A percentile compares a stretch with the other conserved stretches of the same genome.
phyloP scores from a whole-genome alignment of 768 basidiomycete genomes.

The Leccinum sublutescens region DNA sequence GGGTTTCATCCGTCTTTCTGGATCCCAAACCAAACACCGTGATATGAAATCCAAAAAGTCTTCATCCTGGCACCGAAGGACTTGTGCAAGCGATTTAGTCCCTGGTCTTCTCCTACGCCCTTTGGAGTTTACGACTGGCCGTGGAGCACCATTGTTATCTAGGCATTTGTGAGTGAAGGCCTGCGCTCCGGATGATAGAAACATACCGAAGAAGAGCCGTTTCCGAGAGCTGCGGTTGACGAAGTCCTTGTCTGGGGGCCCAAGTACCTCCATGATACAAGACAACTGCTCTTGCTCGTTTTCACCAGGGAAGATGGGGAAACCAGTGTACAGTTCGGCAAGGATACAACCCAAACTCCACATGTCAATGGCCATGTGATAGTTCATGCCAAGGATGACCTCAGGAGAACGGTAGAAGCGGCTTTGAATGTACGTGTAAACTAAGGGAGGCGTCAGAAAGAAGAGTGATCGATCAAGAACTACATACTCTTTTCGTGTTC shows the following conservation, averaged over 20 bases:
- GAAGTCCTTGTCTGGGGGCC: constrained; percentile 92
- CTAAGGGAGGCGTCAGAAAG: constrained; percentile 41
- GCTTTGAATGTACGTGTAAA: constrained; percentile 99
- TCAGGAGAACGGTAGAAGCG: constrained; percentile 99
- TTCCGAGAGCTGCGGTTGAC: constrained; percentile 91
- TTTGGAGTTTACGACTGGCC: constrained; percentile 94
- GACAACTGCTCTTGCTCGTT: constrained; percentile 98
- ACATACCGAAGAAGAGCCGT: constrained; percentile 92
- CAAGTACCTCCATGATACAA: constrained; percentile 99
- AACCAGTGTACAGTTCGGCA: constrained; percentile 95
- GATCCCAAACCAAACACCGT: constrained; percentile 98
- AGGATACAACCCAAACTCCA: constrained; percentile 99
- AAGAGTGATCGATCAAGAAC: neutral
- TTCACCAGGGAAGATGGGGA: constrained; percentile 98
- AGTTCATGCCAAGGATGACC: constrained; percentile 98
- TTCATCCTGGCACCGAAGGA: constrained; percentile 90
- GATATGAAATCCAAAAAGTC: constrained; percentile 95
- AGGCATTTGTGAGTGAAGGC: constrained; percentile 11
- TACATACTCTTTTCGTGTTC: constrained; percentile 95
- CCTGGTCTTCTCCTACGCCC: constrained; percentile 90
- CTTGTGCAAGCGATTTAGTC: constrained; percentile 84
- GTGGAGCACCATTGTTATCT: constrained; percentile 93
- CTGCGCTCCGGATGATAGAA: neutral
- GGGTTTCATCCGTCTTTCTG: constrained; percentile 92
- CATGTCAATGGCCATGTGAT: constrained; percentile 99